Evolutionary conservation across 257 asterid genomes (phyloP), one percentile per base, ranked within the genome.

Genomic region (Solanum phureja): DNA sequence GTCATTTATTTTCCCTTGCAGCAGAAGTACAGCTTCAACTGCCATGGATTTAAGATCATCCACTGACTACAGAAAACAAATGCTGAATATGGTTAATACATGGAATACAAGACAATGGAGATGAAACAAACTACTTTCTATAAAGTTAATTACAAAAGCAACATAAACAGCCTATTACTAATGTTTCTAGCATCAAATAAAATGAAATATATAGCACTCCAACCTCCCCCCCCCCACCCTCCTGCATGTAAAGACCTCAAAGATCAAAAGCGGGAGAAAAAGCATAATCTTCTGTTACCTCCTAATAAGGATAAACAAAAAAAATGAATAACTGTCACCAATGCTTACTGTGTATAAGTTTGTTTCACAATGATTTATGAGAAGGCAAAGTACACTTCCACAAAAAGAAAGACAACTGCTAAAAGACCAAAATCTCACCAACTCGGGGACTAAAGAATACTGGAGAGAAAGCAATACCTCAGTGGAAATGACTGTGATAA

Each of bases 1-100:
- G 85, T 93, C 96, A 35, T 94, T 94, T 86, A 97, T 95, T 93
- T 97, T 97, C 83, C 92, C 95, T 91, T 95, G 98, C 88, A 97
- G 92, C 94, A 97, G 79, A 29, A 97, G 87, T 72, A 95, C 97
- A 83, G 99, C 99, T 90, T 97, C 98, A 90, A 95, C 98, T 4
- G 96, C 98, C 92, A 93, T 93, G 89, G 99, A 97, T 89, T 95
- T 97, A 87, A 93, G 83, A 94, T 95, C 98, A 91, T 95, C 98
- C 88, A 88, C 21, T 35, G 98, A 89, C 98, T 94, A 92, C 90
- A 72, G 85, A 87, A 87, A 81, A 90, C n/a, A 88, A 85, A 72
- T 66, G 38, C 21, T 79, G 66, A 38, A 77, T 62, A 66, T 83
- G 86, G 69, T 88, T 29, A 85, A 85, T 44, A 84, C 72, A 68